phyloP scores from a whole-genome alignment of 106 monocot species.

The Hemerocallis citrina region DNA sequence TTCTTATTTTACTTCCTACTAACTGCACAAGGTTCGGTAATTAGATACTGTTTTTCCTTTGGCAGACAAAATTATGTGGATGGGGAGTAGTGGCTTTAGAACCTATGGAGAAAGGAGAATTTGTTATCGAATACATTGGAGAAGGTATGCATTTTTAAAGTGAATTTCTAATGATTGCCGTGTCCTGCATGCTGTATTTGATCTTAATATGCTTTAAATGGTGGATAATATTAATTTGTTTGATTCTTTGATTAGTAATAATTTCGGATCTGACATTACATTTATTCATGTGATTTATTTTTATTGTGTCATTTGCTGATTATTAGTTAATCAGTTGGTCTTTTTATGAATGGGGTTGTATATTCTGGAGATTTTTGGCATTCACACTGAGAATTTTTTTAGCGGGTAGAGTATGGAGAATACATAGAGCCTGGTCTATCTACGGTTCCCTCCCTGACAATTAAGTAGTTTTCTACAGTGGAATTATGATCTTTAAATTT shows the following conservation, averaged over 20 bases:
- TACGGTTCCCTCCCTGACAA: too few relatives aligned
- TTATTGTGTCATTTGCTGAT: not conserved
- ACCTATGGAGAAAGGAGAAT: conserved; percentile 65
- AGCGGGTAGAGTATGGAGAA: too few relatives aligned
- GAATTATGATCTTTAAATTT: too few relatives aligned
- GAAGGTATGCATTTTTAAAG: conserved; percentile 59
- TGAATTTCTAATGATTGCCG: too few relatives aligned
- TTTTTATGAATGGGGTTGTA: not conserved
- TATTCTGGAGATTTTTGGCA: not conserved
- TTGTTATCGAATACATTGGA: conserved; percentile 95
- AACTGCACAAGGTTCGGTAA: not conserved
- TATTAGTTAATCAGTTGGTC: not conserved
- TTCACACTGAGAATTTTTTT: too few relatives aligned
- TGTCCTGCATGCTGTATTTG: too few relatives aligned
- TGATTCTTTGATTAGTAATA: not conserved
- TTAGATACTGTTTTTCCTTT: not conserved
- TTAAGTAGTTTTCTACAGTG: too few relatives aligned
- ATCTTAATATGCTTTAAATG: not conserved
- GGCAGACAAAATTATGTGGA: conserved; percentile 85
- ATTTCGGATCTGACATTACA: not conserved
- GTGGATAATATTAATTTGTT: not conserved
- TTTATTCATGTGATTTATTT: not conserved
- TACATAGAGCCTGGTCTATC: too few relatives aligned
- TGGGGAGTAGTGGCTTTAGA: conserved; percentile 89
- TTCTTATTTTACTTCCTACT: not conserved